Evolutionary conservation across 164 flowering plant species (phyloP).

Genomic region (Vitis vinifera): ASM3070453v1 NC_081805.1:1280501-1281000

Average conservation of each 20-base stretch:
- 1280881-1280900: conserved; percentile 1
- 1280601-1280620: conserved; percentile 55
- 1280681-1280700: conserved; percentile 81
- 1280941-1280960: not conserved
- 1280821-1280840: conserved; percentile 95
- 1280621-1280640: conserved; percentile 97
- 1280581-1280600: not conserved
- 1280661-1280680: conserved; percentile 65
- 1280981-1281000: not conserved
- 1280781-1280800: conserved; percentile 96
- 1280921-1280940: not conserved
- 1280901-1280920: not conserved
- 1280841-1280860: conserved; percentile 74
- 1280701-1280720: conserved; percentile 76
- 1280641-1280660: conserved; percentile 70
- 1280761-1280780: conserved; percentile 87
- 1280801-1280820: conserved; percentile 94
- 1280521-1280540: conserved; percentile 14
- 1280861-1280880: conserved; percentile 87
- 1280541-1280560: not conserved
- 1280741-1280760: conserved; percentile 89
- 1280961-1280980: not conserved
- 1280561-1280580: not conserved
- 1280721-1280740: conserved; percentile 83
- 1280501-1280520: conserved; percentile 99